Conservation (phyloP, 116 monocot species). For the Papilionanthe hybrid region DNA sequence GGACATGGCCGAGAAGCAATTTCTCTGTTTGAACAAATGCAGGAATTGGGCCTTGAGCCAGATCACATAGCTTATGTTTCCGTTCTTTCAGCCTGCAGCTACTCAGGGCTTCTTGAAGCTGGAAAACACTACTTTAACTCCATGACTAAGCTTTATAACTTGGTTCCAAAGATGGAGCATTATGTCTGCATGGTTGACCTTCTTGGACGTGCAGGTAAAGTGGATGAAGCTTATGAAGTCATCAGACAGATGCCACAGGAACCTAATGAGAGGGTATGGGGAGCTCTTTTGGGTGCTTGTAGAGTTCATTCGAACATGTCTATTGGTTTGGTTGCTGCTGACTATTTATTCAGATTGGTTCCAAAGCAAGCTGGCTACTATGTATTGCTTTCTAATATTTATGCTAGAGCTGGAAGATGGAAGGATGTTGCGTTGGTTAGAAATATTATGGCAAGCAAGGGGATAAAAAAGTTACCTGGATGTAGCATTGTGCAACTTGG, state of each 20-base stretch:
- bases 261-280: slow-evolving; percentile 87
- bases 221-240: slow-evolving; percentile 66
- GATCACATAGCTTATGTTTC: slow-evolving; percentile 76
- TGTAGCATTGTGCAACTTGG: slow-evolving; percentile 52
- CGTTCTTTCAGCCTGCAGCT: slow-evolving; percentile 76
- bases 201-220: slow-evolving; percentile 57
- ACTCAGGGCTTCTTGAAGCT: slow-evolving; percentile 57
- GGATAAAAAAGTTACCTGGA: slow-evolving; percentile 72
- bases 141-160: slow-evolving; percentile 44
- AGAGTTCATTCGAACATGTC: slow-evolving; percentile 58
- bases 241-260: slow-evolving; percentile 51
- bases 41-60: slow-evolving; percentile 39
- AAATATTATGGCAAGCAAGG: slow-evolving; percentile 50
- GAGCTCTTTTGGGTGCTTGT: slow-evolving; percentile 70
- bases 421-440: slow-evolving; percentile 59
- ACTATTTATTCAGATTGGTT: slow-evolving; percentile 63
- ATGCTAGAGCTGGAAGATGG: slow-evolving; percentile 84
- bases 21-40: slow-evolving; percentile 67
- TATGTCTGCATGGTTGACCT: slow-evolving; percentile 88
- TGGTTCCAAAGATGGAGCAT: slow-evolving; percentile 68
- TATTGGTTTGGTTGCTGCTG: slow-evolving; percentile 63
- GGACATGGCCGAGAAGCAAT: slow-evolving; percentile 59
- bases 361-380: slow-evolving; percentile 80
- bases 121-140: slow-evolving; percentile 54
- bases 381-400: slow-evolving; percentile 83